phyloP scores from a whole-genome alignment of 2,329 filamentous ascomycete species.

The Penicillium brasilianum region DNA sequence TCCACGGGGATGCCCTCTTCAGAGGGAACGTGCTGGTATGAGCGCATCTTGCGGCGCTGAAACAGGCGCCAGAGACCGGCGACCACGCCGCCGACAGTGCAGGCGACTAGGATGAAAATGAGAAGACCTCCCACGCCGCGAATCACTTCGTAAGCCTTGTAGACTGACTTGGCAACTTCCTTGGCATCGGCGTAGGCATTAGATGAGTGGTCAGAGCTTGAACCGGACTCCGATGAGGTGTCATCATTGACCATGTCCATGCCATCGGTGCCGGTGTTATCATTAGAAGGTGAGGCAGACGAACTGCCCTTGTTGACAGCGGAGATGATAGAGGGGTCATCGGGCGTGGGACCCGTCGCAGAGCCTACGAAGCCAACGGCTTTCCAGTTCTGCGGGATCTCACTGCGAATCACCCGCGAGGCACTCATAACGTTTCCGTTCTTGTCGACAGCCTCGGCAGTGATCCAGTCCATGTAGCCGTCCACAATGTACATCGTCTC shows the following conservation, averaged over 20 bases:
- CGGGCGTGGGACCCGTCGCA: slow-evolving; percentile 27
- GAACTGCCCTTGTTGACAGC: slow-evolving; percentile 23
- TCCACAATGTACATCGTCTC: slow-evolving; percentile 41
- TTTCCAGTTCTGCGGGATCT: slow-evolving; percentile 36
- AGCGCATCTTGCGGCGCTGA: slow-evolving; percentile 29
- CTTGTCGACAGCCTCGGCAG: slow-evolving; percentile 30
- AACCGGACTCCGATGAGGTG: neutral
- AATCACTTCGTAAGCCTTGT: slow-evolving; percentile 40
- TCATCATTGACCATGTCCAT: slow-evolving; percentile 11
- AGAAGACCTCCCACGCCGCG: slow-evolving; percentile 37
- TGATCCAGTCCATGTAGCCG: slow-evolving; percentile 38
- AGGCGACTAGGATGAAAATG: slow-evolving; percentile 35
- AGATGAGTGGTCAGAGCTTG: slow-evolving; percentile 10
- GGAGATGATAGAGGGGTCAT: slow-evolving; percentile 35
- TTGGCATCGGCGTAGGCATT: slow-evolving; percentile 30
- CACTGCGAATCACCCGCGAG: slow-evolving; percentile 33
- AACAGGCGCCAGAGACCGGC: slow-evolving; percentile 29
- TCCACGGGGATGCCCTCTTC: slow-evolving; percentile 36
- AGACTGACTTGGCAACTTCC: slow-evolving; percentile 36
- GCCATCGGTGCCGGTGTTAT: slow-evolving; percentile 16
- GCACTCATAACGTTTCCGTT: slow-evolving; percentile 29
- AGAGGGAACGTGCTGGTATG: slow-evolving; percentile 38
- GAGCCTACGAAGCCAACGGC: slow-evolving; percentile 38
- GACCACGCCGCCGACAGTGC: slow-evolving; percentile 32
- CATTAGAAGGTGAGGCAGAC: slow-evolving; percentile 6